phyloP scores from a whole-genome alignment of 176 grass and related monocot genomes.

The Bolboschoenus planiculmis region DNA sequence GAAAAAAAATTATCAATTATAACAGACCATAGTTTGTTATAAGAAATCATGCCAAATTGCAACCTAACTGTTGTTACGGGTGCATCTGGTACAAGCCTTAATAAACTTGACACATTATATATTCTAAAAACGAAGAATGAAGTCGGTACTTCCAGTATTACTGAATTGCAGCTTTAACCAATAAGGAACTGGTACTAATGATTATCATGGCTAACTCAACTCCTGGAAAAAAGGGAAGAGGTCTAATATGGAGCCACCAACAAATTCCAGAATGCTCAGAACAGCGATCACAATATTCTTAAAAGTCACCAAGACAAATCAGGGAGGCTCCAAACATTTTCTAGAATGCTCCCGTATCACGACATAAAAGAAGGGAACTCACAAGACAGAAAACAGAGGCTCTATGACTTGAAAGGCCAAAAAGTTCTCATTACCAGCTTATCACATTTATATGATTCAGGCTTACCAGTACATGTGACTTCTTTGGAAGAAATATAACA shows the following conservation, averaged over 20 bases:
- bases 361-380: neutral
- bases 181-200: neutral
- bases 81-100: neutral
- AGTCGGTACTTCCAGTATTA: neutral
- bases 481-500: neutral
- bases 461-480: neutral
- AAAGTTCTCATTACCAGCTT: neutral
- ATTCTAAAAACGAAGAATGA: neutral
- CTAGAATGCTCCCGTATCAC: neutral
- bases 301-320: neutral
- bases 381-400: neutral
- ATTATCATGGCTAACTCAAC: neutral
- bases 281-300: neutral
- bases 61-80: neutral
- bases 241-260: neutral
- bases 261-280: neutral
- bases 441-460: neutral
- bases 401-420: neutral
- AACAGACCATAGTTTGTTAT: neutral
- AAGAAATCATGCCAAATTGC: neutral
- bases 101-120: neutral
- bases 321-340: neutral
- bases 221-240: neutral
- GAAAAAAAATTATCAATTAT: neutral
- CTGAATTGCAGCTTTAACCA: neutral